phyloP scores from a whole-genome alignment of 495 filamentous ascomycete species.

The Penicillium crystallinum region DNA sequence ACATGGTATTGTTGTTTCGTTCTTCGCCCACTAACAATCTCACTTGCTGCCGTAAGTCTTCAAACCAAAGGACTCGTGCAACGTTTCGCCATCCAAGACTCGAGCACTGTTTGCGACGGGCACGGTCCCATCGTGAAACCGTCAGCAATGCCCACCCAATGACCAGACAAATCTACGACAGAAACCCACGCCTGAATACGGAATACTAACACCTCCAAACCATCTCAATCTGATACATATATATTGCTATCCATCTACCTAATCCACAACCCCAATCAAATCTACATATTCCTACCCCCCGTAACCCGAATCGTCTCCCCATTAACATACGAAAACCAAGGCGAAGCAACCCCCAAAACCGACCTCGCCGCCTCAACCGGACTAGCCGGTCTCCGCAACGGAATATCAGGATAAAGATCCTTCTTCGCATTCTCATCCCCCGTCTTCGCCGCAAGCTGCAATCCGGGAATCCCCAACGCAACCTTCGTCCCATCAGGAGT shows the following conservation, averaged over 20 bases:
- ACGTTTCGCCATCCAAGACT: slow-evolving; percentile 2
- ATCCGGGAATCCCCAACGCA: slow-evolving; percentile 67
- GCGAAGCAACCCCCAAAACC: slow-evolving; percentile 76
- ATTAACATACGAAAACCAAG: slow-evolving; percentile 73
- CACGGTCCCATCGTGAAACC: slow-evolving; percentile 5
- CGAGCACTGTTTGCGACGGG: slow-evolving; percentile 11
- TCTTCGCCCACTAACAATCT: background rate
- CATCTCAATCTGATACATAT: too few species aligned
- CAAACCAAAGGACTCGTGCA: background rate
- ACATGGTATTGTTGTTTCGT: background rate
- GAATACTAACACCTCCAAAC: too few species aligned
- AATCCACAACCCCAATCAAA: background rate
- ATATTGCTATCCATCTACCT: too few species aligned
- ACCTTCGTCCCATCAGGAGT: slow-evolving; percentile 72
- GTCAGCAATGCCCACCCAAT: too few species aligned
- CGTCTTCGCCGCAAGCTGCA: slow-evolving; percentile 42
- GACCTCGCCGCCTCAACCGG: slow-evolving; percentile 73
- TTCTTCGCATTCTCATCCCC: slow-evolving; percentile 21
- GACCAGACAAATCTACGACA: too few species aligned
- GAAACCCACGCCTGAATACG: too few species aligned
- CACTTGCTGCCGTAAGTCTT: background rate
- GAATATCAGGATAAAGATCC: slow-evolving; percentile 60
- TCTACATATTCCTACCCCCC: slow-evolving; percentile 75
- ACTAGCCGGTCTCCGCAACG: slow-evolving; percentile 66
- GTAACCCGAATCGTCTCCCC: slow-evolving; percentile 84